Conservation (phyloP, 2,329 filamentous ascomycete genomes). For the Fusarium sambucinum region DNA sequence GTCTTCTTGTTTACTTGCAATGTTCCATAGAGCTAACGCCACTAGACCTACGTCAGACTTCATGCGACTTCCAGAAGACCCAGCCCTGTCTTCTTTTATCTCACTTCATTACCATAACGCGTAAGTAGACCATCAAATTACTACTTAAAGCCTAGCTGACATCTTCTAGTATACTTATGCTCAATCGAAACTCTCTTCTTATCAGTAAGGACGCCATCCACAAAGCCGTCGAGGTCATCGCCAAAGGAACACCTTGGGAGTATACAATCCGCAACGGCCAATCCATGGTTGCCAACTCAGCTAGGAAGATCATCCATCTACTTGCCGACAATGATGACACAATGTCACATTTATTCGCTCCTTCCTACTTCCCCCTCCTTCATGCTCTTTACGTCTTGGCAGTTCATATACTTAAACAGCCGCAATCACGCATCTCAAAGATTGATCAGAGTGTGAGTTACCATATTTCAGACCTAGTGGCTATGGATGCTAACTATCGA, state of each 20-base stretch:
- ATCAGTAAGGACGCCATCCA: slow-evolving; percentile 11
- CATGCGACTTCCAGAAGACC: not conserved
- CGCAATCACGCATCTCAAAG: slow-evolving; percentile 1
- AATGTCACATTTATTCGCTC: not conserved
- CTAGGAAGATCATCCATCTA: not conserved
- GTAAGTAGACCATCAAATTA: not conserved
- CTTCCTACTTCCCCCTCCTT: not conserved
- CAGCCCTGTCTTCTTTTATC: not conserved
- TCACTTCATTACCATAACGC: slow-evolving; percentile 15
- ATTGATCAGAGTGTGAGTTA: slow-evolving; percentile 19
- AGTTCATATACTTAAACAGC: slow-evolving; percentile 8
- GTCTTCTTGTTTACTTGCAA: fast-evolving
- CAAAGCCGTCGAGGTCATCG: slow-evolving; percentile 15
- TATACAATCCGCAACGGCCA: slow-evolving; percentile 8
- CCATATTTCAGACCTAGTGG: fast-evolving
- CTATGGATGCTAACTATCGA: fast-evolving
- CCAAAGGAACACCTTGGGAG: slow-evolving; percentile 10
- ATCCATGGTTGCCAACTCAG: slow-evolving; percentile 13
- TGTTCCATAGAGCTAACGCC: fast-evolving
- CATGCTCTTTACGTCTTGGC: slow-evolving; percentile 16
- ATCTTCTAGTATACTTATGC: not conserved
- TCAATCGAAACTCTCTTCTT: not conserved
- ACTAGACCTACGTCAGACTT: not conserved
- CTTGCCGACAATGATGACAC: slow-evolving; percentile 3
- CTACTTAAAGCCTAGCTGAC: no score